phyloP scores from a whole-genome alignment of 495 filamentous ascomycete species.

The Aspergillus nidulans region DNA sequence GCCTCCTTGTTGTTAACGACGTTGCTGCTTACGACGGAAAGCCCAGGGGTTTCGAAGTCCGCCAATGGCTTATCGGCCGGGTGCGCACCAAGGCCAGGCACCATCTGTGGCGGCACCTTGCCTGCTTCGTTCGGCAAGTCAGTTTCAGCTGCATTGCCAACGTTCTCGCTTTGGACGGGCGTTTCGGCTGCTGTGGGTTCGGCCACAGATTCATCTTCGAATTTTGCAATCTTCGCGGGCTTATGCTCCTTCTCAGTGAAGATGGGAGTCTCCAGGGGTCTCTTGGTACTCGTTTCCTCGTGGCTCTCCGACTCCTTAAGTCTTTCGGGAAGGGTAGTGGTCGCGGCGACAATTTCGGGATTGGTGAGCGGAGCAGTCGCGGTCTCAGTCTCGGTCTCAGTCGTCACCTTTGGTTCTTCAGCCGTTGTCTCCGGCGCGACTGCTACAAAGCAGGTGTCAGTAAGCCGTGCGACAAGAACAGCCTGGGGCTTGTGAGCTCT shows the following conservation, averaged over 20 bases:
- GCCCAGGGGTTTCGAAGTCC: conserved; percentile 18
- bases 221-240: conserved; percentile 24
- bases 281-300: conserved; percentile 21
- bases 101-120: conserved; percentile 18
- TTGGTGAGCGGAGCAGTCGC: not conserved
- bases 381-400: not conserved
- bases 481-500: conserved; percentile 5
- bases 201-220: conserved; percentile 13
- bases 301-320: conserved; percentile 20
- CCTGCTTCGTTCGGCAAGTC: not conserved
- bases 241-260: conserved; percentile 21
- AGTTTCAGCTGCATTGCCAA: not conserved
- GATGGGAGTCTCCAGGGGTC: conserved; percentile 22
- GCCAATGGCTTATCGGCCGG: conserved; percentile 13
- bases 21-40: conserved; percentile 3
- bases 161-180: conserved; percentile 2
- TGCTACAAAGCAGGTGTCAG: conserved; percentile 7
- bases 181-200: conserved; percentile 1
- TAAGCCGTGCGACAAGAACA: no score
- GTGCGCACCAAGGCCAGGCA: conserved; percentile 18
- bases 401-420: conserved; percentile 12
- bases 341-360: conserved; percentile 13
- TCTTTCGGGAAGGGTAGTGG: conserved; percentile 28
- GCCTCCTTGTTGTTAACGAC: conserved; percentile 5
- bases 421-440: conserved; percentile 20